Evolutionary conservation across 1,284 basidiomycete genomes (phyloP).

Genomic region (Moesziomyces antarcticus): DNA sequence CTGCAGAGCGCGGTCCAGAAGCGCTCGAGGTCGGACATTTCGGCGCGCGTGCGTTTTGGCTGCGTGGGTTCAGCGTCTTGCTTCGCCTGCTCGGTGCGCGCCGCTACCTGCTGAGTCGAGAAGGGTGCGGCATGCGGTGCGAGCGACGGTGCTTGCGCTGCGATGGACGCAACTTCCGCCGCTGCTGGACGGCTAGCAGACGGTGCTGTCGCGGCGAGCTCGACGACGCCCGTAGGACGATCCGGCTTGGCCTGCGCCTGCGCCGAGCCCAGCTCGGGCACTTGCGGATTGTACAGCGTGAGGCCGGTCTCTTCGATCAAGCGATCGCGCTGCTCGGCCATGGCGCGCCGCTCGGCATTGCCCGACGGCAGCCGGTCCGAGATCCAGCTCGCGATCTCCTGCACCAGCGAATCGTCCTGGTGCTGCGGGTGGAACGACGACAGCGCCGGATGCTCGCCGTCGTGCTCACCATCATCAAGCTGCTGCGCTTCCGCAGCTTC

Average conservation of each 20-base stretch:
- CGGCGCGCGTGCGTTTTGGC: no score
- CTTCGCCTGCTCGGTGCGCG: slow-evolving; percentile 1
- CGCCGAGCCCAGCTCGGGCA: background rate
- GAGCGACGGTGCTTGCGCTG: background rate
- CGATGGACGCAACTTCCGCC: background rate
- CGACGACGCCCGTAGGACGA: background rate
- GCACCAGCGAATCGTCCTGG: slow-evolving; percentile 48
- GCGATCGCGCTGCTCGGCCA: slow-evolving; percentile 39
- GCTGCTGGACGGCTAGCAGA: no score
- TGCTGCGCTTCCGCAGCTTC: slow-evolving; percentile 4
- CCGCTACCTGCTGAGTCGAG: slow-evolving; percentile 17
- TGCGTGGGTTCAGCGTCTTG: background rate
- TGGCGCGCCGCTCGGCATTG: slow-evolving; percentile 48
- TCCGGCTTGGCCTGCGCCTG: background rate
- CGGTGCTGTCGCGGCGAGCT: no score
- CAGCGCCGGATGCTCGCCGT: slow-evolving; percentile 15
- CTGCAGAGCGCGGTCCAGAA: slow-evolving; percentile 66
- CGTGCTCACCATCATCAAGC: slow-evolving; percentile 17
- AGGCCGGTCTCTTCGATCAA: slow-evolving; percentile 33
- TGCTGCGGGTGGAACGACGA: slow-evolving; percentile 43
- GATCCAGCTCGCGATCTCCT: slow-evolving; percentile 61
- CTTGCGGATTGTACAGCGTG: slow-evolving; percentile 20
- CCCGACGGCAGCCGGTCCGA: slow-evolving; percentile 60
- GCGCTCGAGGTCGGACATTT: slow-evolving; percentile 45
- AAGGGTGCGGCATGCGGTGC: slow-evolving; percentile 11